Evolutionary conservation across 768 basidiomycete species (phyloP).

Genomic region (Cystobasidium tubakii): DNA sequence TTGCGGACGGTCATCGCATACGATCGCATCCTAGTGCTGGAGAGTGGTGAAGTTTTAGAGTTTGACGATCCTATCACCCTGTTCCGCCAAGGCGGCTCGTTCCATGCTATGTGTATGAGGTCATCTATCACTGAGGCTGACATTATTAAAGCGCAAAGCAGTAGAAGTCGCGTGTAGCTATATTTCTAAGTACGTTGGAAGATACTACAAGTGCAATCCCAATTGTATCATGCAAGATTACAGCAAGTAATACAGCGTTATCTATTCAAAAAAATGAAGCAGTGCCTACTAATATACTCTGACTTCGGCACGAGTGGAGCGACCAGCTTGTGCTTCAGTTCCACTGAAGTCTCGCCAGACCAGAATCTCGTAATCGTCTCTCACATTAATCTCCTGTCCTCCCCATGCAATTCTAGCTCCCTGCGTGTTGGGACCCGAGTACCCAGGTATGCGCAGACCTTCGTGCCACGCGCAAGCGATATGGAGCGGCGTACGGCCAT

Average conservation of each 20-base stretch:
- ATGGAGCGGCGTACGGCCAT: slow-evolving; percentile 33
- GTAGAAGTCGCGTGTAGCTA: background rate
- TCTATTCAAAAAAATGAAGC: no score
- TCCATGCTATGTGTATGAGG: slow-evolving; percentile 41
- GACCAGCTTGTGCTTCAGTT: slow-evolving; percentile 50
- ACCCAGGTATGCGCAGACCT: slow-evolving; percentile 26
- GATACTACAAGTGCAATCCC: no score
- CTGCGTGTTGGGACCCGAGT: slow-evolving; percentile 24
- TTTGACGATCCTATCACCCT: slow-evolving; percentile 42
- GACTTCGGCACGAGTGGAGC: background rate
- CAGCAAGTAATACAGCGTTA: background rate
- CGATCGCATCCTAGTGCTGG: slow-evolving; percentile 43
- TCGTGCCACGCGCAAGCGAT: slow-evolving; percentile 31
- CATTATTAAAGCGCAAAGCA: slow-evolving; percentile 12
- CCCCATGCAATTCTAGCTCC: slow-evolving; percentile 26
- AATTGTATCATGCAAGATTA: no score
- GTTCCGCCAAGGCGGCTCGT: slow-evolving; percentile 41
- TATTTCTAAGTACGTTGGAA: no score
- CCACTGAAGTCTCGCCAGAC: slow-evolving; percentile 12
- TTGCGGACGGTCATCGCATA: slow-evolving; percentile 44
- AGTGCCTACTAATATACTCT: background rate
- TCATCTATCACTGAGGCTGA: slow-evolving; percentile 22
- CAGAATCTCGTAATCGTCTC: slow-evolving; percentile 16
- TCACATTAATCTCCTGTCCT: slow-evolving; percentile 12
- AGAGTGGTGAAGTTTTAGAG: slow-evolving; percentile 43